phyloP scores from a whole-genome alignment of 805 yeast genomes.

The Candida andamanensis region DNA sequence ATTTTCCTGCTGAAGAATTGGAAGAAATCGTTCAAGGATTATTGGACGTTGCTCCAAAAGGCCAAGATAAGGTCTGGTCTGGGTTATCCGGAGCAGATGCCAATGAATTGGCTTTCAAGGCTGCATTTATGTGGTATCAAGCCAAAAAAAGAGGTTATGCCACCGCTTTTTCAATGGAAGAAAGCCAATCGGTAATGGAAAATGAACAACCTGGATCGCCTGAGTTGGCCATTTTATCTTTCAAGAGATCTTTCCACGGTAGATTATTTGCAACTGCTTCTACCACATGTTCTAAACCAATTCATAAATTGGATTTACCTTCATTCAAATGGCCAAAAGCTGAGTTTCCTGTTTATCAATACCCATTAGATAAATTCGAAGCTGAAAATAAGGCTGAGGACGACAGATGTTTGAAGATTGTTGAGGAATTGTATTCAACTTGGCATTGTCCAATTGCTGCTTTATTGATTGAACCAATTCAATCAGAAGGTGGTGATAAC shows the following conservation, averaged over 20 bases:
- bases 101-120: constrained; percentile 84
- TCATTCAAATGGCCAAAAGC: constrained; percentile 97
- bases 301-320: constrained; percentile 90
- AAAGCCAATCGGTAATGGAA: constrained; percentile 68
- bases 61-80: constrained; percentile 70
- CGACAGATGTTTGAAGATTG: constrained; percentile 68
- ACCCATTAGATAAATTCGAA: constrained; percentile 69
- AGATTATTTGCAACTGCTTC: constrained; percentile 89
- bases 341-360: constrained; percentile 77
- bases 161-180: constrained; percentile 61
- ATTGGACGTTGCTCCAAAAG: constrained; percentile 72
- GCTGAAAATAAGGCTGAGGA: constrained; percentile 73
- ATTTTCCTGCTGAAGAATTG: constrained; percentile 67
- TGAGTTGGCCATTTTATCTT: constrained; percentile 77
- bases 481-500: constrained; percentile 90
- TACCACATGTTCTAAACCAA: constrained; percentile 88
- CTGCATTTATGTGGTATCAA: constrained; percentile 80
- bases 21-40: constrained; percentile 48
- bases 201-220: constrained; percentile 88
- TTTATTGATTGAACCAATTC: constrained; percentile 84
- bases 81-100: constrained; percentile 86
- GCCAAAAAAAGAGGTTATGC: constrained; percentile 59
- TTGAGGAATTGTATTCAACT: constrained; percentile 61
- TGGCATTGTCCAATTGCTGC: constrained; percentile 85
- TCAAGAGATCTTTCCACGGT: constrained; percentile 90